Evolutionary conservation across 2,329 filamentous ascomycete genomes (phyloP).

Genomic region (Fusarium clavum): DNA sequence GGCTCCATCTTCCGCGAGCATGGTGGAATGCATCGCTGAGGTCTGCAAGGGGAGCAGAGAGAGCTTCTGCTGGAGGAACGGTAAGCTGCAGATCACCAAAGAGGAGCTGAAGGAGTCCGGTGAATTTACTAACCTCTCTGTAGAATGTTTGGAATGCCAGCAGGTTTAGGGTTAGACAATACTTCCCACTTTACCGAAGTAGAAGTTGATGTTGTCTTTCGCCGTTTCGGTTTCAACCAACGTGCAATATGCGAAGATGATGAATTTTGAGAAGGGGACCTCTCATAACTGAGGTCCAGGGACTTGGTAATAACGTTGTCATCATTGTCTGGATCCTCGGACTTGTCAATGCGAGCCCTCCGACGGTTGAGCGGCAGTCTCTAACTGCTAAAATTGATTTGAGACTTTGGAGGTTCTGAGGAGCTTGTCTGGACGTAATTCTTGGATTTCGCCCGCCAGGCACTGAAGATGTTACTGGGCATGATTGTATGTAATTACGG

Average conservation of each 20-base stretch:
- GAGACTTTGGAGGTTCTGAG: neutral
- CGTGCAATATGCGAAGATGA: slow-evolving; percentile 13
- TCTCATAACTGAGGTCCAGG: neutral
- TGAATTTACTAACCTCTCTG: neutral
- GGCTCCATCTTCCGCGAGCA: slow-evolving; percentile 45
- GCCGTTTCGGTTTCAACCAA: slow-evolving; percentile 32
- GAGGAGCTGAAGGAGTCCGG: neutral
- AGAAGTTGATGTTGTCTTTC: slow-evolving; percentile 16
- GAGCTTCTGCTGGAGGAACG: neutral
- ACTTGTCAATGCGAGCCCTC: slow-evolving; percentile 5
- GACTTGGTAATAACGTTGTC: neutral
- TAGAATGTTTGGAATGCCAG: slow-evolving; percentile 6
- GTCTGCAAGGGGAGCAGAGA: slow-evolving; percentile 41
- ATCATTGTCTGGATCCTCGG: slow-evolving; percentile 3
- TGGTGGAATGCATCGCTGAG: slow-evolving; percentile 48
- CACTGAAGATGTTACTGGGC: slow-evolving; percentile 23
- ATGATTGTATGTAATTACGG: slow-evolving; percentile 23
- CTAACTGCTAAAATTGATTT: slow-evolving; percentile 22
- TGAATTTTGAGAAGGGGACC: slow-evolving; percentile 21
- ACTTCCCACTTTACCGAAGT: neutral
- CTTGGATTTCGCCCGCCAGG: slow-evolving; percentile 5
- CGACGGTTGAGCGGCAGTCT: slow-evolving; percentile 26
- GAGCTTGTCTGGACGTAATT: neutral
- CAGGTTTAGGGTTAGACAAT: slow-evolving; percentile 5
- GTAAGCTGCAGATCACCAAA: neutral